Conservation (phyloP, 2,329 filamentous ascomycete genomes). For the Bipolaris gigantea region DNA sequence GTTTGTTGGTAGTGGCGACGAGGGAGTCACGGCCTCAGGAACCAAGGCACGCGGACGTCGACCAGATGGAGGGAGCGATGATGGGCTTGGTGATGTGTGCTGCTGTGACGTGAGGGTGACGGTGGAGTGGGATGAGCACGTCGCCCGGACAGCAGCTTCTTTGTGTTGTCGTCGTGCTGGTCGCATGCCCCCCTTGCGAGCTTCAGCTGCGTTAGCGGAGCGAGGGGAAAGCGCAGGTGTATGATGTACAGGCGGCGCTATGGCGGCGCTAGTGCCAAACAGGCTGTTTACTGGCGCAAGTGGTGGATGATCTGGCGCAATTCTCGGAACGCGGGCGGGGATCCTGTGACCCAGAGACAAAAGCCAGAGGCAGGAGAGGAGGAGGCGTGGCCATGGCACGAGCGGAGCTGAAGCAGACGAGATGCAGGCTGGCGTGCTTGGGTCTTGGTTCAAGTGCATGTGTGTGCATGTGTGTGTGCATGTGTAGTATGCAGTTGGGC, state of each 20-base stretch:
- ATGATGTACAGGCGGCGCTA: conserved; percentile 30
- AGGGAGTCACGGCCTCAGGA: conserved; percentile 16
- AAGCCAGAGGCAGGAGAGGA: background rate
- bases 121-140: conserved; percentile 2
- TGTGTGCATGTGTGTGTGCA: background rate
- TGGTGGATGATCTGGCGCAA: conserved; percentile 23
- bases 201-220: conserved; percentile 20
- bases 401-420: background rate
- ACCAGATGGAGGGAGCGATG: conserved; percentile 10
- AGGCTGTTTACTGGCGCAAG: conserved; percentile 21
- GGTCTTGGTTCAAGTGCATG: background rate
- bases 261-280: conserved; percentile 23
- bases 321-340: conserved; percentile 10
- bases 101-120: background rate
- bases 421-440: background rate
- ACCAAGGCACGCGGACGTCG: conserved; percentile 23
- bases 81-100: background rate
- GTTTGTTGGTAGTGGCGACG: conserved; percentile 15
- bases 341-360: background rate
- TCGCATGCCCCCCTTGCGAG: conserved; percentile 26
- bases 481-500: background rate
- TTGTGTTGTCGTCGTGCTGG: conserved; percentile 16
- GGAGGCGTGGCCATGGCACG: background rate
- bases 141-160: conserved; percentile 9
- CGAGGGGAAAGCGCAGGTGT: conserved; percentile 17